A percentile compares a stretch with the other conserved stretches of the same genome.
These are phyloP conservation scores for Populus tomentosa DNA, from an alignment of 441 rosid genomes.

Conservation along the genomic window DNA sequence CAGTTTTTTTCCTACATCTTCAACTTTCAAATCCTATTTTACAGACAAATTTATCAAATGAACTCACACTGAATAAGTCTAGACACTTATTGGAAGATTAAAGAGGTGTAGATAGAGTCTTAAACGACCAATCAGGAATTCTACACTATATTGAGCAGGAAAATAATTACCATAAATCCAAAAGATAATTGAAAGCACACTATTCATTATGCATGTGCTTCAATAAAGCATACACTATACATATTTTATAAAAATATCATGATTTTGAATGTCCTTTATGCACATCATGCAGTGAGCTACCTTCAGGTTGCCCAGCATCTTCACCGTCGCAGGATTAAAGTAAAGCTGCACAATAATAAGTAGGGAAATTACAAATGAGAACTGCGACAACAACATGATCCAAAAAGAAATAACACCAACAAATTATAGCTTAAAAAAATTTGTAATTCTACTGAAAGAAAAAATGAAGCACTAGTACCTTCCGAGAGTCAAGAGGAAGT, in stretches of 20 bases:
- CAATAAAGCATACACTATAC: not conserved
- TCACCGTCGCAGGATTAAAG: constrained; percentile 98
- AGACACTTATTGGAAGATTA: not conserved
- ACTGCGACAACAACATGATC: not conserved
- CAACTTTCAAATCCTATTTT: constrained; percentile 1
- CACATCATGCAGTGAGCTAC: constrained; percentile 24
- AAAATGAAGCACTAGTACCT: not conserved
- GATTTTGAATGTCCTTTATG: not conserved
- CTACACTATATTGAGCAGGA: not conserved
- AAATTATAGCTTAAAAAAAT: not conserved
- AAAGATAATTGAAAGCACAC: not conserved
- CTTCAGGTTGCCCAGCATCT: constrained; percentile 98
- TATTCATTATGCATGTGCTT: not conserved
- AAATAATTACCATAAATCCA: not conserved
- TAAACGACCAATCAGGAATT: not conserved
- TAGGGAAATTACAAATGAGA: not conserved
- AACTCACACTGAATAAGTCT: not conserved
- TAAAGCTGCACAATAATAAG: constrained; percentile 63
- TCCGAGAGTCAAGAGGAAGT: not conserved
- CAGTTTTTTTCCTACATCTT: not conserved
- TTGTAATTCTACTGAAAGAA: not conserved
- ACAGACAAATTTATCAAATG: not conserved
- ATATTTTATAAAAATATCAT: not conserved
- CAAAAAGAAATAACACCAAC: not conserved
- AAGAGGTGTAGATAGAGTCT: not conserved